Conservation (phyloP, 192 early-diverging fungal species). For the Coemansia sp. region DNA sequence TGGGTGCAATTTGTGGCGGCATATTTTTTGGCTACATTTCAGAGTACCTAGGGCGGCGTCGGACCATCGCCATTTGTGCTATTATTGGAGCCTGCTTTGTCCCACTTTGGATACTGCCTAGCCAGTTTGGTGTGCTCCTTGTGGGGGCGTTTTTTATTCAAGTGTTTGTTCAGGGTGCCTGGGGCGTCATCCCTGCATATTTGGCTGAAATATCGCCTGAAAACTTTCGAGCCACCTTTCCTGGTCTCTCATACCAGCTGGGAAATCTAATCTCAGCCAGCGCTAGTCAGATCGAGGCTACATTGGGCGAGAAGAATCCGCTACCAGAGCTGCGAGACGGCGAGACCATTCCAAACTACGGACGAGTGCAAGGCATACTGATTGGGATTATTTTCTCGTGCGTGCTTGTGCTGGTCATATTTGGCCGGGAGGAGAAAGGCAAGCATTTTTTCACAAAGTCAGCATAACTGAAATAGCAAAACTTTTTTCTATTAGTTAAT, state of each 20-base stretch:
- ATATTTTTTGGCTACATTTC: conserved; percentile 67
- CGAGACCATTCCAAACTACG: conserved; percentile 49
- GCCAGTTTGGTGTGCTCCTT: conserved; percentile 26
- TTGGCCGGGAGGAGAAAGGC: conserved; percentile 61
- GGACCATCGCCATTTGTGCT: conserved; percentile 54
- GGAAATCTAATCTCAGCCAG: conserved; percentile 66
- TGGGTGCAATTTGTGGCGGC: conserved; percentile 70
- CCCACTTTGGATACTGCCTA: conserved; percentile 63
- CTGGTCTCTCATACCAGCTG: conserved; percentile 72
- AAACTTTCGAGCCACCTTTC: conserved; percentile 64
- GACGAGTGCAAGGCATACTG: conserved; percentile 59
- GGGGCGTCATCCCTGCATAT: conserved; percentile 69
- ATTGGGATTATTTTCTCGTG: conserved; percentile 54
- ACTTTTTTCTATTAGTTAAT: not conserved
- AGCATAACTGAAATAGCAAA: not conserved
- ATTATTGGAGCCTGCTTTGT: conserved; percentile 62
- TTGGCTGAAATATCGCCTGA: conserved; percentile 68
- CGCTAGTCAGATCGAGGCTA: conserved; percentile 59
- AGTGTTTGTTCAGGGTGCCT: conserved; percentile 45
- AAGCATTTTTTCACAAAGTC: conserved; percentile 56
- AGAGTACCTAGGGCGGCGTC: conserved; percentile 64
- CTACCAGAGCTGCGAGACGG: conserved; percentile 50
- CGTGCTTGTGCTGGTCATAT: conserved; percentile 44
- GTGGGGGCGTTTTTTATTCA: conserved; percentile 54
- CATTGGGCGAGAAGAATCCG: conserved; percentile 54